These are phyloP conservation scores for Thozetella sp. DNA, from an alignment of 495 filamentous ascomycete genomes.

Conservation along the genomic window DNA sequence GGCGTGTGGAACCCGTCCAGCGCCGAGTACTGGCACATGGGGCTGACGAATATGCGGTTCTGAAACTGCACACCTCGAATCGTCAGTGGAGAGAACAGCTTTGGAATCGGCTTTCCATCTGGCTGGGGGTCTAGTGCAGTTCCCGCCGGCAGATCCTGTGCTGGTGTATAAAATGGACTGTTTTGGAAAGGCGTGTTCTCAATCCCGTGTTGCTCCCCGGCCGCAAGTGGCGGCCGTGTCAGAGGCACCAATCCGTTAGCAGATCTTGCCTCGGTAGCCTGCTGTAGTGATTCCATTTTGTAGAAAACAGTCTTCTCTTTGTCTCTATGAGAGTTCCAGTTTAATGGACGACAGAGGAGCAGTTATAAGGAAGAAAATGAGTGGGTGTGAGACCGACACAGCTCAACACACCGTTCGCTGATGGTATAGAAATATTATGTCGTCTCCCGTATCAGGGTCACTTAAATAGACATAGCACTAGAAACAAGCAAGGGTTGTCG, in stretches of 20 bases:
- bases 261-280: background rate
- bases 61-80: slow-evolving; percentile 61
- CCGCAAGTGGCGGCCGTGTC: background rate
- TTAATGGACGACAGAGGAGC: background rate
- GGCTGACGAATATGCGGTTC: slow-evolving; percentile 63
- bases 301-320: background rate
- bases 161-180: slow-evolving; percentile 69
- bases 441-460: too few relatives aligned
- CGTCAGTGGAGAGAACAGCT: slow-evolving; percentile 66
- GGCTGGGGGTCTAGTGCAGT: slow-evolving; percentile 63
- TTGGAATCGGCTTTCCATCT: slow-evolving; percentile 56
- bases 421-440: too few relatives aligned
- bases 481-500: too few relatives aligned
- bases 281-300: background rate
- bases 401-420: too few relatives aligned
- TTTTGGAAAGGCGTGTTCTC: slow-evolving; percentile 19
- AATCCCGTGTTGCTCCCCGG: background rate
- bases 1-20: slow-evolving; percentile 45
- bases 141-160: slow-evolving; percentile 62
- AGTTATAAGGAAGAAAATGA: too few relatives aligned
- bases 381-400: too few relatives aligned
- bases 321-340: background rate
- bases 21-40: slow-evolving; percentile 59
- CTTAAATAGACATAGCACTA: too few relatives aligned
- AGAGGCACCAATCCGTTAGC: background rate